Evolutionary conservation across 73 alveolate species (phyloP).

Genomic region (Paramecium sexaurelia): DNA sequence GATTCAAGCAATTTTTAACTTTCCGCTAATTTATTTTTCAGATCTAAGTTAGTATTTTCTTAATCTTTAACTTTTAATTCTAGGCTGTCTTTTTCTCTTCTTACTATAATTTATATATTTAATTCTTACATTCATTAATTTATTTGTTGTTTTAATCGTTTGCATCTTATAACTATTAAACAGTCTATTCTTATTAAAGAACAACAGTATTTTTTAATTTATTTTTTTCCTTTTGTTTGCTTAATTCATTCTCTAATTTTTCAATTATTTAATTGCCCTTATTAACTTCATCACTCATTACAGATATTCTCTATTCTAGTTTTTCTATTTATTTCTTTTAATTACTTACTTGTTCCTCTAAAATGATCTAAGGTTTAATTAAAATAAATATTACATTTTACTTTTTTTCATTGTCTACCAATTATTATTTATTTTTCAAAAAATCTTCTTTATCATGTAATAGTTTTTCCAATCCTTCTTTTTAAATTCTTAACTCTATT

Average conservation of each 20-base stretch:
- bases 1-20: conserved; percentile 54
- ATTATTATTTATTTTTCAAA: conserved; percentile 49
- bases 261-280: conserved; percentile 64
- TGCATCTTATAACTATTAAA: conserved; percentile 54
- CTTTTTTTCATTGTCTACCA: conserved; percentile 55
- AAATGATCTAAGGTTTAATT: conserved; percentile 14
- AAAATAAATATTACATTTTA: background rate
- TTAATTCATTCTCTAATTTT: conserved; percentile 47
- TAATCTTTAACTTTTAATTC: conserved; percentile 41
- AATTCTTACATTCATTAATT: conserved; percentile 55
- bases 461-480: conserved; percentile 59
- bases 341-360: conserved; percentile 55
- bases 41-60: conserved; percentile 32
- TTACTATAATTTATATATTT: conserved; percentile 11
- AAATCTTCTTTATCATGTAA: conserved; percentile 51
- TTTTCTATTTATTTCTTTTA: conserved; percentile 53
- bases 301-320: conserved; percentile 33
- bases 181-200: conserved; percentile 55
- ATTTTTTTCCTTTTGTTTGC: conserved; percentile 55
- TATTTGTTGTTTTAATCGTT: conserved; percentile 48
- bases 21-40: conserved; percentile 54
- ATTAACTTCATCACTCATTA: conserved; percentile 54
- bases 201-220: conserved; percentile 53
- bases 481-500: conserved; percentile 61
- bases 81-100: conserved; percentile 64